Evolutionary conservation across 2,329 filamentous ascomycete genomes (phyloP).

Genomic region (Colletotrichum sp.): DNA sequence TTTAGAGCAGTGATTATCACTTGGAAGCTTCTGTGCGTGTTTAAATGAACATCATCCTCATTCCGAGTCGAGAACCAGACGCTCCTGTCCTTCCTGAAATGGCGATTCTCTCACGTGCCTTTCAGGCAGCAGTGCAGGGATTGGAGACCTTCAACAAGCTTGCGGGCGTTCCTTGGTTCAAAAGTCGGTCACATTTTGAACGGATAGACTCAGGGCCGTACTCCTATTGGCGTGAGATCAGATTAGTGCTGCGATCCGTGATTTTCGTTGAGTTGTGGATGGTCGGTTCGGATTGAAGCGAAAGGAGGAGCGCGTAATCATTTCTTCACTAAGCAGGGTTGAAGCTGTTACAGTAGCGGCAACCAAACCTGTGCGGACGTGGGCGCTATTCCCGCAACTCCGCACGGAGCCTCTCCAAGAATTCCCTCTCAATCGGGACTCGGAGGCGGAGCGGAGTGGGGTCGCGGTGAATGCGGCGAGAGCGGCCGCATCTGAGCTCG

Average conservation of each 20-base stretch:
- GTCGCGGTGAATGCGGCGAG: neutral
- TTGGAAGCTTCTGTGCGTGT: neutral
- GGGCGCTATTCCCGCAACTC: neutral
- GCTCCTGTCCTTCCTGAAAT: neutral
- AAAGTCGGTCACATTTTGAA: neutral
- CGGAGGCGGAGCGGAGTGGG: neutral
- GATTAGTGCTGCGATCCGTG: neutral
- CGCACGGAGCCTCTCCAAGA: neutral
- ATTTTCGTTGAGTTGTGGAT: neutral
- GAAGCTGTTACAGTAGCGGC: neutral
- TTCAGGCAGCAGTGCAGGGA: neutral
- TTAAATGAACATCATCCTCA: neutral
- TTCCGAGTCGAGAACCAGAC: neutral
- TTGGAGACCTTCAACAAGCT: neutral
- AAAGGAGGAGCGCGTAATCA: neutral
- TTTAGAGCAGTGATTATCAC: rapidly evolving
- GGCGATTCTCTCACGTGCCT: neutral
- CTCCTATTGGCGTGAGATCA: neutral
- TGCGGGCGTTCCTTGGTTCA: rapidly evolving
- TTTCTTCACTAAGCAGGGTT: neutral
- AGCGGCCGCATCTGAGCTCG: neutral
- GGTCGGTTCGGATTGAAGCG: neutral
- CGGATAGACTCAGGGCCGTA: neutral
- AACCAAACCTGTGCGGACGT: neutral
- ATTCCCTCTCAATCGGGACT: neutral